A percentile compares a stretch with the other conserved stretches of the same genome.
Evolutionary conservation across 1,284 basidiomycete genomes (phyloP).

Genomic region (Amylostereum areolatum): DNA sequence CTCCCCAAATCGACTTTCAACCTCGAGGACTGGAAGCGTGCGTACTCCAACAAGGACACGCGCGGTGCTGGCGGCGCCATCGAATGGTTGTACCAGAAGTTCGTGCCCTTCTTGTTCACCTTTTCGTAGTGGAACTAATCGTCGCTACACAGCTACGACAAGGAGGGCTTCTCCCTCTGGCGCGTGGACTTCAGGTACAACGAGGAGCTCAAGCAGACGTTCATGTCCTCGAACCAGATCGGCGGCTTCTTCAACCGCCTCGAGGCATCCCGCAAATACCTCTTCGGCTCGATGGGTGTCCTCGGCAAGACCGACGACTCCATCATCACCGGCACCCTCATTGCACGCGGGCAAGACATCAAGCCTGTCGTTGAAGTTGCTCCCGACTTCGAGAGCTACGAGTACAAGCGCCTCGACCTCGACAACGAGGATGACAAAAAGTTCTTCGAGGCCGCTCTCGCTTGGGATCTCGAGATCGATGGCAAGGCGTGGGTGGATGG

Average conservation of each 20-base stretch:
- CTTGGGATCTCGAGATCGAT: slow-evolving; percentile 84
- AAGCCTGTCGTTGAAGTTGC: too few species aligned
- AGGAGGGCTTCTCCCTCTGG: slow-evolving; percentile 89
- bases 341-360: slow-evolving; percentile 76
- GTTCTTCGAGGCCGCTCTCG: slow-evolving; percentile 86
- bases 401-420: slow-evolving; percentile 69
- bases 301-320: slow-evolving; percentile 78
- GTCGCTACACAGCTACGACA: slow-evolving; percentile 65
- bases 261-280: slow-evolving; percentile 91
- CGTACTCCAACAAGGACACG: slow-evolving; percentile 97
- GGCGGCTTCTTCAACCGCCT: slow-evolving; percentile 96
- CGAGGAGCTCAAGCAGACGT: slow-evolving; percentile 85
- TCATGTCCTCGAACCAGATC: slow-evolving; percentile 91
- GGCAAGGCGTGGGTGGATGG: slow-evolving; percentile 87
- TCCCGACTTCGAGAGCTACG: slow-evolving; percentile 92
- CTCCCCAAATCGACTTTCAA: slow-evolving; percentile 91
- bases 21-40: slow-evolving; percentile 97
- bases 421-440: slow-evolving; percentile 68
- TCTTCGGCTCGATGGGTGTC: slow-evolving; percentile 91
- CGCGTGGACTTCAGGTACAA: slow-evolving; percentile 97
- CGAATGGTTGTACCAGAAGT: slow-evolving; percentile 92
- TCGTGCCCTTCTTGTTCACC: slow-evolving; percentile 2
- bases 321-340: slow-evolving; percentile 75
- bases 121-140: slow-evolving; percentile 13
- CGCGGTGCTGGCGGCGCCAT: slow-evolving; percentile 67